Base-by-base conservation (phyloP, 1,139 yeast genomes). In the Blastobotrys elegans region DNA sequence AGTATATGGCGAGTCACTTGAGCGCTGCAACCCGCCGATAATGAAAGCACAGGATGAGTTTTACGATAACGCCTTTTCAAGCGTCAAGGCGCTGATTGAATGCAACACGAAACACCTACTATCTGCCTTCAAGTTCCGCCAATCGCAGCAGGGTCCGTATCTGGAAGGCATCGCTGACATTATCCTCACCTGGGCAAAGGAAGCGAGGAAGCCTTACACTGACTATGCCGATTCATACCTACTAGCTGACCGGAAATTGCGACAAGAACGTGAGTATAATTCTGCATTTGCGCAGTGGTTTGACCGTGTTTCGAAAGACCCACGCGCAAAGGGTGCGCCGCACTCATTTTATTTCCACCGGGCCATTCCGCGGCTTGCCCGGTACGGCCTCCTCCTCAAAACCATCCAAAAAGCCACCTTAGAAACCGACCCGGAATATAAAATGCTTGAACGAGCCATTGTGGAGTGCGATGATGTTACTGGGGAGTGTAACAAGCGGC, bases 331-430 rank as follows among this genome's bases (percentile, higher is more conserved):
- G 60, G 78, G 77, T 69, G 80, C 60, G 61, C 83, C 68, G 56
- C 85, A 67, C 62, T 73, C 77, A 43, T 72, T 84, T 40, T 83
- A 84, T 58, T 76, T 84, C 56, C 83, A 87, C 56, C 84, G 94
- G 0, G 84, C 86, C 53, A 80, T 84, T 53, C 84, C 88, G 4
- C 75, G 94, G 14, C 73, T 86, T 48, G 88, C 84, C 48, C 79
- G 83, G 43, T 72, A 86, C 48, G 84, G 88, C 0, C 70, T 87
- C 36, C 83, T 87, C 36, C 69, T 87, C 18, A 64, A 67, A 16
- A 85, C 88, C 33, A 77, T 87, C 26, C 61, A 69, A 40, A 74
- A 73, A 67, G 62, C 74, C 58, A 71, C 83, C 21, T 71, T 75
- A 11, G 74, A 72, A 36, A 67, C 72, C 1, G 80, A 78, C 43